phyloP scores from a whole-genome alignment of 768 basidiomycete species.

The Trametes villosa region DNA sequence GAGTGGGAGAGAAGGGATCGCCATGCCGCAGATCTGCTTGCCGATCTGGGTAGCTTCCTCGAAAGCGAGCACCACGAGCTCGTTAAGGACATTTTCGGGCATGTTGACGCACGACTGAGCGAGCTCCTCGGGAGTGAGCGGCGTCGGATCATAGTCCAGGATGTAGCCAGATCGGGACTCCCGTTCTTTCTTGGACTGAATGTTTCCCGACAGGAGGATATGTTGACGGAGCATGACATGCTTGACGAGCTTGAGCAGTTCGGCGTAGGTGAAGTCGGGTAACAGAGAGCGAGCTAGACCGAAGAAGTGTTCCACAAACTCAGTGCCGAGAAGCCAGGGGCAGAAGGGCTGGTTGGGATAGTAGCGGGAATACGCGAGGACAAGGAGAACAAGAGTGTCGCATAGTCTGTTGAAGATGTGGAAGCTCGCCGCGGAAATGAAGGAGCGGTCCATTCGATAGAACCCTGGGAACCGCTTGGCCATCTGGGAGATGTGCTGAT shows the following conservation, averaged over 20 bases:
- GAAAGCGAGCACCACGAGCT: slow-evolving; percentile 9
- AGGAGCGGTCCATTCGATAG: slow-evolving; percentile 26
- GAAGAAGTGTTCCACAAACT: slow-evolving; percentile 37
- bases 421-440: slow-evolving; percentile 34
- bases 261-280: slow-evolving; percentile 35
- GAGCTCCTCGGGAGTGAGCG: slow-evolving; percentile 9
- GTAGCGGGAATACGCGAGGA: slow-evolving; percentile 20
- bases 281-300: slow-evolving; percentile 32
- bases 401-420: slow-evolving; percentile 36
- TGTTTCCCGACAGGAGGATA: slow-evolving; percentile 30
- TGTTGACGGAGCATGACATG: slow-evolving; percentile 34
- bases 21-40: not conserved
- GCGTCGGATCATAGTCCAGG: slow-evolving; percentile 25
- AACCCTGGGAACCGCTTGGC: slow-evolving; percentile 27
- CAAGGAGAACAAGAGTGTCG: slow-evolving; percentile 29
- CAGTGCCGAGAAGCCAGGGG: slow-evolving; percentile 23
- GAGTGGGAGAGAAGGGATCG: not conserved
- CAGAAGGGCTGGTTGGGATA: slow-evolving; percentile 24
- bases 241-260: slow-evolving; percentile 32
- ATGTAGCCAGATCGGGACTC: slow-evolving; percentile 27
- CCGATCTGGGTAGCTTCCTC: not conserved
- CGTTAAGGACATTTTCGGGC: not conserved
- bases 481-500: slow-evolving; percentile 6
- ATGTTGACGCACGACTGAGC: not conserved
- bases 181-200: slow-evolving; percentile 25